Evolutionary conservation across 176 grass and related monocot genomes (phyloP), one percentile per base, ranked within the genome.

Genomic region (Carex parvula): DNA sequence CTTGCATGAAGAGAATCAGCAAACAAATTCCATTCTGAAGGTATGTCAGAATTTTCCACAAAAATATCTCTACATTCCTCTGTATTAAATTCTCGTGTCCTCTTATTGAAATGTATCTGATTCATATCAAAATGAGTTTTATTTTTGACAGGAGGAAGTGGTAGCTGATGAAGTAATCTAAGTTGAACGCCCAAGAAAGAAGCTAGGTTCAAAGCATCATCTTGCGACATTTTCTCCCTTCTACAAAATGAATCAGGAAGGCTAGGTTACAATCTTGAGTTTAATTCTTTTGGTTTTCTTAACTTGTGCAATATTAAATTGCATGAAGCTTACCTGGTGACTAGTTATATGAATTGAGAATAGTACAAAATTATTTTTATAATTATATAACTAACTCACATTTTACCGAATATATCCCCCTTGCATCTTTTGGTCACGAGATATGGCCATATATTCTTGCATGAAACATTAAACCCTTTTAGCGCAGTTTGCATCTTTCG

Each of bases 171-270:
- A 81, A 98, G 90, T 64, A 90, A 87, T 81, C 87, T 67, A 79
- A 98, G 83, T 89, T 95, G 93, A 86, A 87, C 88, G 42, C 96
- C 96, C 96, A 98, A 90, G 54, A 88, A 98, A 61, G 93, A 95
- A 85, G 96, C 92, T 81, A 98, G 83, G 84, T 86, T 87, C 64
- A 92, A 84, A 56, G 88, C 50, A 55, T 95, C 96, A 85, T 86
- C 64, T 87, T 90, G 89, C 48, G 93, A 90, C 70, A 98, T 68
- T 52, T 15, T 85, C 59, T 93, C 93, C 81, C 91, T 90, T 81
- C 96, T 98, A 90, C 82, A 90, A 89, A 84, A 84, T 54, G 57
- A 26, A 73, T 60, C 79, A 32, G 52, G 22, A 69, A 53, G 15
- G 7, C 39, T 29, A 66, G 16, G 14, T 69, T 83, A 64, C 50